Percentiles rank a stretch among this genome's conserved stretches.
These are phyloP conservation scores for Colletotrichum sidae DNA, from an alignment of 2,329 filamentous ascomycete genomes.

Conservation along the genomic window DNA sequence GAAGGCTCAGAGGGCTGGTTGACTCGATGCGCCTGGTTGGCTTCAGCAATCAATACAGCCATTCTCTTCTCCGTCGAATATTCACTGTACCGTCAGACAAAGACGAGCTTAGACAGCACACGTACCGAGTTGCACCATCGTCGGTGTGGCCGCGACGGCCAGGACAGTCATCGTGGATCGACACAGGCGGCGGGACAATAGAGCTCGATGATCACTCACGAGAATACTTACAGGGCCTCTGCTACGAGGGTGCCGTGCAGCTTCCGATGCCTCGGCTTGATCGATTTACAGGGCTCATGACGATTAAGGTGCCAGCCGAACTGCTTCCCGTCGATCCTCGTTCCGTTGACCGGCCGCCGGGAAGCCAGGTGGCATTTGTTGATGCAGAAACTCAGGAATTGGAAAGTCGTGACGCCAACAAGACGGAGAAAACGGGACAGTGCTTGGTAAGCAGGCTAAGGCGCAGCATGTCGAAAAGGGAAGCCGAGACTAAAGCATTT, in stretches of 20 bases:
- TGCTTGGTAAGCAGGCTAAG: too few relatives aligned
- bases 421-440: too few relatives aligned
- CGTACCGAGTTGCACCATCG: slow-evolving; percentile 31
- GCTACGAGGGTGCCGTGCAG: slow-evolving; percentile 26
- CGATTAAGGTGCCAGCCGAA: not conserved
- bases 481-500: too few relatives aligned
- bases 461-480: too few relatives aligned
- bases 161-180: slow-evolving; percentile 30
- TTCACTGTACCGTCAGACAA: slow-evolving; percentile 38
- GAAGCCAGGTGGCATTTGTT: too few relatives aligned
- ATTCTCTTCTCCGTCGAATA: slow-evolving; percentile 42
- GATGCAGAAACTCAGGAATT: too few relatives aligned
- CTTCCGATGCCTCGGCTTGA: slow-evolving; percentile 10
- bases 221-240: slow-evolving; percentile 19
- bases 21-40: slow-evolving; percentile 50
- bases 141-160: slow-evolving; percentile 33
- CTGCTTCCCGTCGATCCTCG: too few relatives aligned
- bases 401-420: too few relatives aligned
- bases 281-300: not conserved
- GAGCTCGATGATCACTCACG: slow-evolving; percentile 25
- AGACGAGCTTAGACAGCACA: slow-evolving; percentile 20
- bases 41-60: slow-evolving; percentile 48
- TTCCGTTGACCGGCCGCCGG: too few relatives aligned
- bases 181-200: slow-evolving; percentile 12
- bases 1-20: slow-evolving; percentile 45